Conservation (phyloP, 768 basidiomycete species). For the Xerocomellus amylosporus region DNA sequence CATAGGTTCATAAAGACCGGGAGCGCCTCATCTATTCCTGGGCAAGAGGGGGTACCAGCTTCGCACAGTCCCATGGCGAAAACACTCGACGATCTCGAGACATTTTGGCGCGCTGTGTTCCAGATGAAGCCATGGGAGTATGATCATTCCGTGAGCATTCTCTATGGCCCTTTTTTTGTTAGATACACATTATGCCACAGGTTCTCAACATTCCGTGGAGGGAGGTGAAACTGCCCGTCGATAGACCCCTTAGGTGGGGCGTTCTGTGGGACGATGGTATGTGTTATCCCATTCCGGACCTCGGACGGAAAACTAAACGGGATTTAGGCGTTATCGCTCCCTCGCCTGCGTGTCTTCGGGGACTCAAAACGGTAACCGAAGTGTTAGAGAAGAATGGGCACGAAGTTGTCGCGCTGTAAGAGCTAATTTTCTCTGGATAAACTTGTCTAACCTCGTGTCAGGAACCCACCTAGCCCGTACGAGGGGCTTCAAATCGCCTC, state of each 20-base stretch:
- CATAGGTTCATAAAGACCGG: conserved; percentile 58
- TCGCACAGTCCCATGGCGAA: conserved; percentile 60
- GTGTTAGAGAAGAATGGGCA: conserved; percentile 47
- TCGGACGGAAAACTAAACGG: neutral
- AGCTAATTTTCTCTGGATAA: neutral
- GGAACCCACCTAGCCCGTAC: conserved; percentile 44
- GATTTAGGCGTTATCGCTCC: conserved; percentile 52
- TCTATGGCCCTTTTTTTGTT: neutral
- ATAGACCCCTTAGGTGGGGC: conserved; percentile 58
- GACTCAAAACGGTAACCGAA: conserved; percentile 45
- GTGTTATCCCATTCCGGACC: neutral
- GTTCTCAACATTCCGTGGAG: conserved; percentile 36
- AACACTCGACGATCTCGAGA: conserved; percentile 58
- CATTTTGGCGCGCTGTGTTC: conserved; percentile 64
- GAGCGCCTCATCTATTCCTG: conserved; percentile 43
- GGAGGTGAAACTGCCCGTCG: conserved; percentile 40
- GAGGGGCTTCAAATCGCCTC: conserved; percentile 53
- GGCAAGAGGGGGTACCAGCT: conserved; percentile 55
- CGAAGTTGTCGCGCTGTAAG: conserved; percentile 52
- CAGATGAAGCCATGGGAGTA: conserved; percentile 64
- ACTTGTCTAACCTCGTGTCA: conserved; percentile 1
- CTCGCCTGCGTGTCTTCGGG: conserved; percentile 60
- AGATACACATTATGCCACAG: conserved; percentile 15
- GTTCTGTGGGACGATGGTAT: conserved; percentile 63
- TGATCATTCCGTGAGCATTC: conserved; percentile 45